Evolutionary conservation across 768 basidiomycete species (phyloP).

Genomic region (Antrodiella citrinella): DNA sequence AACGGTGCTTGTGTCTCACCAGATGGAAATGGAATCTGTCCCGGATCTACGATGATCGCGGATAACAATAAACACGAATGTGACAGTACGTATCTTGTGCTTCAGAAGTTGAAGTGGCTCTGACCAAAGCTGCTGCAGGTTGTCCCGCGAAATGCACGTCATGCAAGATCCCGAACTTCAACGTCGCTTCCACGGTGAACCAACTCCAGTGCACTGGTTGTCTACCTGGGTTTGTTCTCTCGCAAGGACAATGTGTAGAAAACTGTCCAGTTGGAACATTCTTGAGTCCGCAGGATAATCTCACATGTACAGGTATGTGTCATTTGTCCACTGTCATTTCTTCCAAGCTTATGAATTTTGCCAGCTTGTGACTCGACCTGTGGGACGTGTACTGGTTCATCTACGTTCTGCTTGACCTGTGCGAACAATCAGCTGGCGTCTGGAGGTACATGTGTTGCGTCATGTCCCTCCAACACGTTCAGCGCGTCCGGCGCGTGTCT

Average conservation of each 20-base stretch:
- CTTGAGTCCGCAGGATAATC: slow-evolving; percentile 59
- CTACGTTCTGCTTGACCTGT: slow-evolving; percentile 72
- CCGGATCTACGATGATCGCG: slow-evolving; percentile 59
- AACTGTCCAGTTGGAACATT: slow-evolving; percentile 72
- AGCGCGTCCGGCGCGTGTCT: slow-evolving; percentile 57
- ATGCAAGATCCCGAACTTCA: slow-evolving; percentile 71
- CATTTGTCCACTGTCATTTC: not conserved
- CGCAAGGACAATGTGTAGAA: slow-evolving; percentile 57
- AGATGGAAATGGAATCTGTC: slow-evolving; percentile 64
- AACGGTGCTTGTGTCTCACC: slow-evolving; percentile 66
- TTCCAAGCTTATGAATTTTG: slow-evolving; percentile 5
- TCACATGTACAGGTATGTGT: slow-evolving; percentile 68
- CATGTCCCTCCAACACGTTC: slow-evolving; percentile 70
- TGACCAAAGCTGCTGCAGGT: slow-evolving; percentile 31
- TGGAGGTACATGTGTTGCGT: slow-evolving; percentile 63
- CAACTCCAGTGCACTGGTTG: slow-evolving; percentile 72
- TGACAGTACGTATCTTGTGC: slow-evolving; percentile 49
- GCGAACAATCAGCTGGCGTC: slow-evolving; percentile 56
- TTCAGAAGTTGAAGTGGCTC: not conserved
- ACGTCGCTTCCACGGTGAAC: slow-evolving; percentile 51
- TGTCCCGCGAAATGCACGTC: slow-evolving; percentile 79
- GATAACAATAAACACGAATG: slow-evolving; percentile 81
- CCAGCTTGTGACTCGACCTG: slow-evolving; percentile 70
- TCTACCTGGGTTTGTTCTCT: slow-evolving; percentile 68
- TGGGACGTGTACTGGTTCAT: slow-evolving; percentile 56